Base-by-base conservation (phyloP, 805 yeast species). In the Candida insectorum region DNA sequence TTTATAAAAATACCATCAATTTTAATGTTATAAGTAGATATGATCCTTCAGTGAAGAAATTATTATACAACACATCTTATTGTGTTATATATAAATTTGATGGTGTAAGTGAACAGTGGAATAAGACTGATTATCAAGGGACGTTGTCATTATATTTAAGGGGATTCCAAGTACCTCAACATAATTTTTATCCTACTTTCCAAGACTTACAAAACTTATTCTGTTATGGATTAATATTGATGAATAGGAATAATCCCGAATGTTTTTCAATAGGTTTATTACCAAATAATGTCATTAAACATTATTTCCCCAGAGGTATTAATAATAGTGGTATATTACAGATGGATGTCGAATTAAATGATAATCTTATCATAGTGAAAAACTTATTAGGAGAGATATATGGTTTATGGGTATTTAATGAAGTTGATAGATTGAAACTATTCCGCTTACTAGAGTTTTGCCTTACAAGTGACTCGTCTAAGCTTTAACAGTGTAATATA, bases 381-480 rank as follows among this genome's bases (percentile, higher is more conserved):
- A 80, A 78, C 48, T 60, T 80, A 31, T 61, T 73, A 31, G 87
- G 83, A 15, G 85, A 81, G 28, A 80, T 83, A 9, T 84, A 71
- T 53, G 94, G 94, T 1, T 60, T 85, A 30, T 85, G 93, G 93
- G 69, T 84, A 14, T 85, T 81, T 50, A 77, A 82, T 36, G 79
- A 72, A 28, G 75, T 70, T 6, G 89, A 83, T 48, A 66, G 91
- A 54, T 71, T 70, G 28, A 73, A 75, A 45, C 60, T 84, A 26
- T 74, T 63, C 46, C 75, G 78, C 47, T 53, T 62, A 28, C 45
- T 67, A 9, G 62, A 62, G 29, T 65, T 56, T 37, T 65, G 72
- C 40, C 51, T 67, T 38, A 58, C 55, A 28, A 60, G 54, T 26
- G 65, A 63, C 21, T 35, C 39, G 4, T 34, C 43, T 12, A 36